Base-by-base conservation (phyloP, 306 rosid species). In the Calophaca sinica region DNA sequence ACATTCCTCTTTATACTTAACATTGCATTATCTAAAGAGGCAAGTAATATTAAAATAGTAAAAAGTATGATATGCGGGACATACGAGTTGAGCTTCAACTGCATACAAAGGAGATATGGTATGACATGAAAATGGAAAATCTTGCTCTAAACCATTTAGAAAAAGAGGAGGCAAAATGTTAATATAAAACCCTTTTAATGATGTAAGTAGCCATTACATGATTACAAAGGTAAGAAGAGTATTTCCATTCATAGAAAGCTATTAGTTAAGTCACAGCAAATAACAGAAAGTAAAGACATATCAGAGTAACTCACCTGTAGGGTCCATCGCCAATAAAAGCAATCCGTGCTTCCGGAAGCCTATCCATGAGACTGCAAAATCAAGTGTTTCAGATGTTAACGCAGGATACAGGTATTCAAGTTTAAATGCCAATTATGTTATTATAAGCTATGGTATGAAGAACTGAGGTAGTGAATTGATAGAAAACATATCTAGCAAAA, bases 251-350 rank as follows among this genome's bases (percentile, higher is more conserved):
- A 41, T 6, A 38, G 9, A 60, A 50, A 26, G 76, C 5, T 4
- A n/a, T 49, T 14, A n/a, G 13, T 28, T 58, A 65, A 32, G 74
- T 46, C 54, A 70, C 33, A 44, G 5, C 8, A 35, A 3, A 10
- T 51, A 68, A 39, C 9, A 11, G 8, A 81, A 69, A 54, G 73
- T 7, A 64, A 63, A 28, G 29, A 54, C 7, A 36, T 44, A 14
- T 63, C 55, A 36, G 72, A 73, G 44, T 9, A 53, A 38, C 60
- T 68, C 88, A 92, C 99, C 97, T 96, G 90, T 90, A 90, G 3
- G 98, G 99, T 57, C 99, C 99, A 80, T 96, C 99, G 79, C 99
- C 99, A 33, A 96, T 79, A 58, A 96, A 84, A 33, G 99, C 99
- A 73, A 96, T 92, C 48, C 99, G 76, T 29, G 96, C 98, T 61